Conservation (phyloP, 73 alveolate species). For the Paramecium octaurelia region DNA sequence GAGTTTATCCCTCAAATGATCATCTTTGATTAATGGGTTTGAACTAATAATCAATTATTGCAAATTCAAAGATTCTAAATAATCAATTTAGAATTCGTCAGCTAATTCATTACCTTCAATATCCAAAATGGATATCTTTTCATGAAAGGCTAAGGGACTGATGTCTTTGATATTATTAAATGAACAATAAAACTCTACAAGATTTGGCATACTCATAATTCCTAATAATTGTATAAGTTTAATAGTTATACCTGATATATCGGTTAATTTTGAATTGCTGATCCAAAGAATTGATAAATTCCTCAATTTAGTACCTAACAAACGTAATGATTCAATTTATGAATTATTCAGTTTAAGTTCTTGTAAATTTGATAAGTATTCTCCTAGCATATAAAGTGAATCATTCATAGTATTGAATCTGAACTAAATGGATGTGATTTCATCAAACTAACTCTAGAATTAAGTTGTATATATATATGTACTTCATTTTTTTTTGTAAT, state of each 20-base stretch:
- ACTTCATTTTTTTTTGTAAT: slow-evolving; percentile 12
- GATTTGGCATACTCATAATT: slow-evolving; percentile 10
- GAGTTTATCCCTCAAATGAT: background rate
- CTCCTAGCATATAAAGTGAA: slow-evolving; percentile 32
- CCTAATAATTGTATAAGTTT: background rate
- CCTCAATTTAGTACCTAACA: slow-evolving; percentile 9
- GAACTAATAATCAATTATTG: background rate
- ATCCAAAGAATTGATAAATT: background rate
- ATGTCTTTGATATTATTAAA: slow-evolving; percentile 30
- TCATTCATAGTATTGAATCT: slow-evolving; percentile 34
- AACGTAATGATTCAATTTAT: slow-evolving; percentile 23
- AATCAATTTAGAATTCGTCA: slow-evolving; percentile 10
- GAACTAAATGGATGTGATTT: background rate
- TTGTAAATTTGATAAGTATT: background rate
- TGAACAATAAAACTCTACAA: background rate
- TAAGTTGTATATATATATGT: background rate
- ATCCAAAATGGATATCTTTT: slow-evolving; percentile 12
- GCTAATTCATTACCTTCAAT: slow-evolving; percentile 38
- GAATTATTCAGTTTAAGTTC: slow-evolving; percentile 26
- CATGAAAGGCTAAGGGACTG: slow-evolving; percentile 48
- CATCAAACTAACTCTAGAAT: background rate
- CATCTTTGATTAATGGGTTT: background rate
- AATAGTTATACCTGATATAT: background rate
- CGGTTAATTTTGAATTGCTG: background rate
- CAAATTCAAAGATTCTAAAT: slow-evolving; percentile 28